Conservation (phyloP, 192 early-diverging fungal genomes). For the Umbelopsis isabellina region DNA sequence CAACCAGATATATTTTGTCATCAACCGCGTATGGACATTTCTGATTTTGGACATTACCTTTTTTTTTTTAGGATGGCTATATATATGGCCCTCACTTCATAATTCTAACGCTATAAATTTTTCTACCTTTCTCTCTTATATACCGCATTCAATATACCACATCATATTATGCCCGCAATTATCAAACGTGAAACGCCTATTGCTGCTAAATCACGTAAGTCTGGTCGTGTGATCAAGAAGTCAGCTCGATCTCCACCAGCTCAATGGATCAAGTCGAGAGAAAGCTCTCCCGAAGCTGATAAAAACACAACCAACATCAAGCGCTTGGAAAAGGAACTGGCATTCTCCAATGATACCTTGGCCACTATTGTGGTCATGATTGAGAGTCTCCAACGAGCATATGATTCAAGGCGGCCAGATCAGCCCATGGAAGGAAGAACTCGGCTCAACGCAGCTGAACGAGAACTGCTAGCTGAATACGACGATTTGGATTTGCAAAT, state of each 20-base stretch:
- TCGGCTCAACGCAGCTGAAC: constrained; percentile 33
- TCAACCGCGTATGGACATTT: background rate
- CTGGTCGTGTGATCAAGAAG: constrained; percentile 13
- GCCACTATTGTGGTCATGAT: constrained; percentile 41
- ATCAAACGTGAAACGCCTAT: constrained; percentile 1
- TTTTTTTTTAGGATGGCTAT: background rate
- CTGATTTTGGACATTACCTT: background rate
- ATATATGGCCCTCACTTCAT: background rate
- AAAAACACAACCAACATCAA: constrained; percentile 17
- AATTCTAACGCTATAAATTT: background rate
- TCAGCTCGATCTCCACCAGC: background rate
- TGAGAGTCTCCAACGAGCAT: constrained; percentile 36
- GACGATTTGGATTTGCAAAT: constrained; percentile 42
- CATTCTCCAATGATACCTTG: constrained; percentile 33
- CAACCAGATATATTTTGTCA: too few species aligned
- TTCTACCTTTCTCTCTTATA: background rate
- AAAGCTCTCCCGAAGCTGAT: background rate
- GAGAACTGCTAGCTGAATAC: constrained; percentile 40
- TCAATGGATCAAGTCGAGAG: constrained; percentile 10
- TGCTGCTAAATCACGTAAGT: constrained; percentile 2
- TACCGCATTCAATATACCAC: constrained; percentile 10
- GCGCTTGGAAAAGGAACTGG: constrained; percentile 32
- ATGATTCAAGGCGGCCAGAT: constrained; percentile 29
- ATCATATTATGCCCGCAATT: constrained; percentile 10
- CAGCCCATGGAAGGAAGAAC: constrained; percentile 23